These are phyloP conservation scores for Apophysomyces elegans DNA, from an alignment of 371 early-diverging fungal genomes.

Conservation along the genomic window DNA sequence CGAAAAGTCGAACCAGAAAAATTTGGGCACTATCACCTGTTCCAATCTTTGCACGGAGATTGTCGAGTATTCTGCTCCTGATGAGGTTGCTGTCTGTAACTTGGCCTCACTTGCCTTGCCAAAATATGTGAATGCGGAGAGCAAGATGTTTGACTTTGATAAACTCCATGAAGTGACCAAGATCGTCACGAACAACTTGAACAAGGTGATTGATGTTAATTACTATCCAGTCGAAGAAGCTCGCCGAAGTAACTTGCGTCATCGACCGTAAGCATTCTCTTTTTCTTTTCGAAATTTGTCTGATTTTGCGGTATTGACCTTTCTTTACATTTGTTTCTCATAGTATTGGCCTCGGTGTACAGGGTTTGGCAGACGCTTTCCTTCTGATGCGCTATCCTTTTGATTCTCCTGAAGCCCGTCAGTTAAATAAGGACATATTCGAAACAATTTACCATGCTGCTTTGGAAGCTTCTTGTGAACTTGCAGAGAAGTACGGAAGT, in stretches of 20 bases:
- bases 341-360: slow-evolving; percentile 97
- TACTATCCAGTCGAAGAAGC: slow-evolving; percentile 98
- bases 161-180: slow-evolving; percentile 84
- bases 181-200: slow-evolving; percentile 89
- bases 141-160: slow-evolving; percentile 71
- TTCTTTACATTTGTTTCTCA: background rate
- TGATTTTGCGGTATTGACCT: background rate
- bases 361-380: slow-evolving; percentile 99
- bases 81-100: slow-evolving; percentile 99
- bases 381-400: slow-evolving; percentile 96
- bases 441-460: slow-evolving; percentile 99
- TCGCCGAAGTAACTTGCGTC: slow-evolving; percentile 87
- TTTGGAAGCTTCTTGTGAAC: slow-evolving; percentile 93
- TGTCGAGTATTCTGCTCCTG: slow-evolving; percentile 94
- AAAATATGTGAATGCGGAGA: slow-evolving; percentile 76
- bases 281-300: background rate
- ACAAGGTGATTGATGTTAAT: slow-evolving; percentile 98
- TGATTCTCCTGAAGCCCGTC: slow-evolving; percentile 90
- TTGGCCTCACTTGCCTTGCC: slow-evolving; percentile 98
- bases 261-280: slow-evolving; percentile 77
- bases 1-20: slow-evolving; percentile 95
- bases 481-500: slow-evolving; percentile 85
- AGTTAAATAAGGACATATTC: slow-evolving; percentile 93
- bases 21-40: slow-evolving; percentile 96
- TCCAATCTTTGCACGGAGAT: slow-evolving; percentile 93